These are phyloP conservation scores for Neofusicoccum kwambonambiense DNA, from an alignment of 2,329 filamentous ascomycete species.

Conservation along the genomic window DNA sequence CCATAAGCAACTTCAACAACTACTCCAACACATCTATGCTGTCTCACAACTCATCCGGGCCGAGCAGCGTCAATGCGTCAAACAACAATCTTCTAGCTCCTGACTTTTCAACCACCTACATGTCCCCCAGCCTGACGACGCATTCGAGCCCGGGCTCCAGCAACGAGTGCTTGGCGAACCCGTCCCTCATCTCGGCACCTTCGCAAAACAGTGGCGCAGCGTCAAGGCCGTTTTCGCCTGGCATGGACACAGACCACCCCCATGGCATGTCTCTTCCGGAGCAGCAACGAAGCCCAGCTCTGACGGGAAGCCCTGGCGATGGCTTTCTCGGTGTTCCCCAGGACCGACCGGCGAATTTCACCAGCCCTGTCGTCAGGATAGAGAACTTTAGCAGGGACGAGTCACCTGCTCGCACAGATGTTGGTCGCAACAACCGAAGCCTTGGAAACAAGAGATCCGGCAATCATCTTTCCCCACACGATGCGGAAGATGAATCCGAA, in stretches of 20 bases:
- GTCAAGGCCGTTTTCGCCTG: neutral
- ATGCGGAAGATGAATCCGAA: conserved; percentile 33
- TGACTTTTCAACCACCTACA: conserved; percentile 1
- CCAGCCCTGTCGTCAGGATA: conserved; percentile 40
- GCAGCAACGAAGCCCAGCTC: conserved; percentile 36
- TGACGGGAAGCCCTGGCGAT: conserved; percentile 38
- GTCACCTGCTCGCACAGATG: conserved; percentile 34
- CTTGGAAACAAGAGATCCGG: conserved; percentile 35
- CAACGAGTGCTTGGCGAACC: conserved; percentile 1
- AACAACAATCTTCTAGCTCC: conserved; percentile 11
- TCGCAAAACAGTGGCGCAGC: neutral
- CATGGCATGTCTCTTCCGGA: conserved; percentile 17
- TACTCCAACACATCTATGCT: neutral
- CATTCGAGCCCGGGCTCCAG: conserved; percentile 35
- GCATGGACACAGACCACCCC: neutral
- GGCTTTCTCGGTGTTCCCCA: conserved; percentile 28
- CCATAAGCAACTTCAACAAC: neutral
- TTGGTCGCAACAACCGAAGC: conserved; percentile 35
- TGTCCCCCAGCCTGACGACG: conserved; percentile 37
- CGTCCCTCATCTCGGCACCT: conserved; percentile 4
- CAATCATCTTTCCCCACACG: conserved; percentile 39
- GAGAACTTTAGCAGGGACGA: conserved; percentile 37
- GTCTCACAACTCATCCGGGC: neutral
- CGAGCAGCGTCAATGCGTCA: conserved; percentile 4
- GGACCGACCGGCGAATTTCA: conserved; percentile 31